These are phyloP conservation scores for Phaeosphaeriaceae sp. DNA, from an alignment of 2,329 filamentous ascomycete species.

Conservation along the genomic window DNA sequence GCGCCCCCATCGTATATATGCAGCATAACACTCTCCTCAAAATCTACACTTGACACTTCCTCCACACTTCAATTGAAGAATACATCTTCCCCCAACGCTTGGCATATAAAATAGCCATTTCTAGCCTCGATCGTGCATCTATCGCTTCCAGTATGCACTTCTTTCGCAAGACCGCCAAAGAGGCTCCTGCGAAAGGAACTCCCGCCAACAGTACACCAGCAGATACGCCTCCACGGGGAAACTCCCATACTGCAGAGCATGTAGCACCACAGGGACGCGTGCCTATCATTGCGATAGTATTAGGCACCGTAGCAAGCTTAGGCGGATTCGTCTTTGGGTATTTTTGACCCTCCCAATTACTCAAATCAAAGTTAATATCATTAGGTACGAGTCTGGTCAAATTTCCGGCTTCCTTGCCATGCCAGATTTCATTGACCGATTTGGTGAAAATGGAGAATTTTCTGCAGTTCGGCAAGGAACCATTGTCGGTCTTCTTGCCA, in stretches of 20 bases:
- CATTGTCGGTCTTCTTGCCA: slow-evolving; percentile 44
- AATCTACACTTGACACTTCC: slow-evolving; percentile 22
- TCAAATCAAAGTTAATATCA: slow-evolving; percentile 37
- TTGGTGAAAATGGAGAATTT: slow-evolving; percentile 42
- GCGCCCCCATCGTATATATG: slow-evolving; percentile 27
- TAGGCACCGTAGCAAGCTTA: slow-evolving; percentile 42
- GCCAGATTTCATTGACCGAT: slow-evolving; percentile 41
- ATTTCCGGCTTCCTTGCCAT: slow-evolving; percentile 42
- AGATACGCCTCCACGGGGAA: slow-evolving; percentile 31
- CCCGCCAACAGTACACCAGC: slow-evolving; percentile 31
- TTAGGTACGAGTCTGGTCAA: slow-evolving; percentile 17
- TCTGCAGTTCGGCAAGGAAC: slow-evolving; percentile 43
- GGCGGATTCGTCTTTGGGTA: slow-evolving; percentile 41
- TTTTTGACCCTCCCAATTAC: neutral
- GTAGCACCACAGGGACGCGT: slow-evolving; percentile 30
- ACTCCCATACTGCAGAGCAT: slow-evolving; percentile 19
- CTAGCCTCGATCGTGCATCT: too few species aligned
- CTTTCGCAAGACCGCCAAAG: slow-evolving; percentile 24
- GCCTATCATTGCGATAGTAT: slow-evolving; percentile 34
- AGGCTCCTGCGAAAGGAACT: slow-evolving; percentile 32
- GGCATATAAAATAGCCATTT: neutral
- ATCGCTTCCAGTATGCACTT: slow-evolving; percentile 28
- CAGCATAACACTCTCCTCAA: slow-evolving; percentile 18
- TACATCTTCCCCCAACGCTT: neutral
- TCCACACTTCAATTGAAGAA: slow-evolving; percentile 12